phyloP scores from a whole-genome alignment of 2,329 filamentous ascomycete genomes.

The Eutypa lata region DNA sequence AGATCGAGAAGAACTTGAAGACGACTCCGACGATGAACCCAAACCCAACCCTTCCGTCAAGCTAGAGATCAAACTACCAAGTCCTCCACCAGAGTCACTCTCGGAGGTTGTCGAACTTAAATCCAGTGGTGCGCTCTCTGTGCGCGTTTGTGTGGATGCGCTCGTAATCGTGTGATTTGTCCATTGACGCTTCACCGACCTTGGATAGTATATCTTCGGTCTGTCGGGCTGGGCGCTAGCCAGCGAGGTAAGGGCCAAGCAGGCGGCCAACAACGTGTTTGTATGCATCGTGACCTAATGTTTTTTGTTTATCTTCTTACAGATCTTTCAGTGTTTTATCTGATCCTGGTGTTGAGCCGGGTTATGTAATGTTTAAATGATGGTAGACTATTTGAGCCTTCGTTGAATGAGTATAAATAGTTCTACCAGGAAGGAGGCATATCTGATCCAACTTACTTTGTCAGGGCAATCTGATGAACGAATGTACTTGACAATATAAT shows the following conservation, averaged over 20 bases:
- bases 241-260: slow-evolving; percentile 35
- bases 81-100: slow-evolving; percentile 18
- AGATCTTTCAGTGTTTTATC: neutral
- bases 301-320: slow-evolving; percentile 7
- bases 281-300: slow-evolving; percentile 25
- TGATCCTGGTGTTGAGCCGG: neutral
- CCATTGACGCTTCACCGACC: slow-evolving; percentile 38
- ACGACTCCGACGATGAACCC: neutral
- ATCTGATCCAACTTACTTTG: slow-evolving; percentile 23
- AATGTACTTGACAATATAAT: slow-evolving; percentile 44
- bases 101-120: slow-evolving; percentile 6
- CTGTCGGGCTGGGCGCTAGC: slow-evolving; percentile 32
- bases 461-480: slow-evolving; percentile 39
- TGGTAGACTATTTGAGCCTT: slow-evolving; percentile 16
- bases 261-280: slow-evolving; percentile 28
- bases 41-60: slow-evolving; percentile 7
- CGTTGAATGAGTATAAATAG: neutral
- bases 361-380: slow-evolving; percentile 22
- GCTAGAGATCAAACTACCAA: slow-evolving; percentile 23
- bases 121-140: slow-evolving; percentile 3
- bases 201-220: slow-evolving; percentile 42
- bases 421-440: slow-evolving; percentile 4
- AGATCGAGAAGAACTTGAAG: neutral
- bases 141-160: slow-evolving; percentile 18
- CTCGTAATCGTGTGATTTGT: slow-evolving; percentile 31